A percentile compares a stretch with the other conserved stretches of the same genome.
These are phyloP conservation scores for Curvularia sp. DNA, from an alignment of 2,329 filamentous ascomycete species.

Conservation along the genomic window DNA sequence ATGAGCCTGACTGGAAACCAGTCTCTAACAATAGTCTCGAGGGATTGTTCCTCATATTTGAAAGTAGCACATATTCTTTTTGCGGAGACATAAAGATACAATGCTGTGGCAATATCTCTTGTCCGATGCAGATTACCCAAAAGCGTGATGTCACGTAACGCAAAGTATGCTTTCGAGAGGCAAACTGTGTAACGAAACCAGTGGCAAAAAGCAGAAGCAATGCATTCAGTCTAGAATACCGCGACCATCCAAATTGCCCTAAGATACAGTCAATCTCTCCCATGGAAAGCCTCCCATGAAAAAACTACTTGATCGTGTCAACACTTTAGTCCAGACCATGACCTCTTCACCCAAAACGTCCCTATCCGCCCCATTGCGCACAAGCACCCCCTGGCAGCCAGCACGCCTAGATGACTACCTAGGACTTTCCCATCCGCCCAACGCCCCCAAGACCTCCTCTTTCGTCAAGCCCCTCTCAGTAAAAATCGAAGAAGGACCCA, in stretches of 20 bases:
- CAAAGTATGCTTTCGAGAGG: conserved; percentile 1
- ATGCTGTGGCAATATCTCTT: neutral
- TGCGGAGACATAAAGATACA: neutral
- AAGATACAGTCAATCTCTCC: neutral
- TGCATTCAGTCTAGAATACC: neutral
- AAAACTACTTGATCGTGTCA: conserved; percentile 4
- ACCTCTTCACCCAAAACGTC: neutral
- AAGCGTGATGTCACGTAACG: neutral
- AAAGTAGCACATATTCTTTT: no score
- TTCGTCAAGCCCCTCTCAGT: conserved; percentile 6
- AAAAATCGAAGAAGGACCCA: conserved; percentile 2
- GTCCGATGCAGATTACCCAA: neutral
- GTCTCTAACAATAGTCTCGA: neutral
- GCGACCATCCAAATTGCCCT: no score
- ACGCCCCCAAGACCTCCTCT: neutral
- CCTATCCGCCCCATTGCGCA: neutral
- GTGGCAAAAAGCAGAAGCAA: neutral
- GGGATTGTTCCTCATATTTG: neutral
- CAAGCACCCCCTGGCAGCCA: neutral
- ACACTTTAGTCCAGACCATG: conserved; percentile 4
- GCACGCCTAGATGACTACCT: conserved; percentile 6
- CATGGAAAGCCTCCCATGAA: conserved; percentile 5
- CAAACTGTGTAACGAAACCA: conserved; percentile 1
- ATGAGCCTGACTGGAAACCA: neutral
- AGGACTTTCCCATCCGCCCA: conserved; percentile 1